Percentiles rank a stretch among this genome's conserved stretches.
Evolutionary conservation across 768 basidiomycete genomes (phyloP).

Genomic region (Lactarius hatsudake): DNA sequence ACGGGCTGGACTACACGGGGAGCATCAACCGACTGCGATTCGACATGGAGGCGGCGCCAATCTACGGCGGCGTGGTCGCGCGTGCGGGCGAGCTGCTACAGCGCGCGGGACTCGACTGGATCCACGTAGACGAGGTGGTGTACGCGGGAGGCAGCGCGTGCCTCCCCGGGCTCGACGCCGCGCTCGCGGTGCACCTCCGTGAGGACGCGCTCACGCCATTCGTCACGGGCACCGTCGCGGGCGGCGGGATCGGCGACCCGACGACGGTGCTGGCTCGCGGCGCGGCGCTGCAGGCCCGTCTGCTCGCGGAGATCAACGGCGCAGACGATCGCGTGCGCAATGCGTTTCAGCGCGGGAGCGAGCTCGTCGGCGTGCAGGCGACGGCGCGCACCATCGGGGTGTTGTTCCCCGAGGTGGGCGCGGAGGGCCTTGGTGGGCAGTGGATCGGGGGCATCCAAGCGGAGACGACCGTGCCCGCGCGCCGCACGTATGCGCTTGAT

Average conservation of each 20-base stretch:
- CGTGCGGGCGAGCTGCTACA: constrained; percentile 54
- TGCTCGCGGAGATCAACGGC: constrained; percentile 50
- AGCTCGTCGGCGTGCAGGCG: constrained; percentile 47
- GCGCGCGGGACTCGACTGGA: constrained; percentile 52
- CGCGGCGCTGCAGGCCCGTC: constrained; percentile 69
- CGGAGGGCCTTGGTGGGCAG: constrained; percentile 52
- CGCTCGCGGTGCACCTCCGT: constrained; percentile 50
- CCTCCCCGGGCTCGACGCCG: constrained; percentile 71
- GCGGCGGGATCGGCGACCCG: constrained; percentile 73
- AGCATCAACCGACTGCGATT: constrained; percentile 56
- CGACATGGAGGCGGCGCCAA: constrained; percentile 44
- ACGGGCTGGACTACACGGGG: constrained; percentile 86
- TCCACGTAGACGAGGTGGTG: constrained; percentile 74
- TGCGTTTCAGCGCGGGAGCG: constrained; percentile 47
- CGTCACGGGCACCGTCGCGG: constrained; percentile 60
- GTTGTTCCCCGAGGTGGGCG: constrained; percentile 55
- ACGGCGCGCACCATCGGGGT: constrained; percentile 63
- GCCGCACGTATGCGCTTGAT: constrained; percentile 58
- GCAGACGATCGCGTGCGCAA: constrained; percentile 49
- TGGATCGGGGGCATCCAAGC: constrained; percentile 66
- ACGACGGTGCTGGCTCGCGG: constrained; percentile 75
- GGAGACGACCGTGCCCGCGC: constrained; percentile 69
- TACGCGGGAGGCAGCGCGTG: constrained; percentile 75
- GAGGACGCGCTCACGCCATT: constrained; percentile 67
- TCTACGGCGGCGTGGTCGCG: constrained; percentile 56